Base-by-base conservation (phyloP, 371 early-diverging fungal genomes). In the Mortierella sp. region DNA sequence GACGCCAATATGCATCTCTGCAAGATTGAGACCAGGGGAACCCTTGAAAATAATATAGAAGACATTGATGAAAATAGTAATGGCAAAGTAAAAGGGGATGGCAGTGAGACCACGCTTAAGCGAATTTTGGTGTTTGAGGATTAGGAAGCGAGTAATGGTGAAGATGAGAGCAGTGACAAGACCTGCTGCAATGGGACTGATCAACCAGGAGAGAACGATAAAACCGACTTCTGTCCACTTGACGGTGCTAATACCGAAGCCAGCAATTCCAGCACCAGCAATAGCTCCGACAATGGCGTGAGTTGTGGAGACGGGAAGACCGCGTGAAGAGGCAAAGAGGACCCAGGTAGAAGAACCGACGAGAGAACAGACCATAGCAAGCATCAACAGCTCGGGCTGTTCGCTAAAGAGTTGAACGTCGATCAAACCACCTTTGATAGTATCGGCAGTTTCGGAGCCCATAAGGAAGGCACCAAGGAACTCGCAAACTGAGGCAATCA, bases 391-490 rank as follows among this genome's bases (percentile, higher is more conserved):
- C 63, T 91, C 94, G 2, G 95, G 95, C 59, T 87, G 85, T 0
- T 72, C 62, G 4, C 55, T 76, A 76, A 93, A 95, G 13, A 68
- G 57, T 2, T 79, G 68, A 23, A 89, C 77, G 1, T 86, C 80
- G 53, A 95, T 86, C 68, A 95, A 91, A 12, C 90, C 89, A 59
- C 90, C 89, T 70, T 90, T 90, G 85, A 96, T 93, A 13, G 95
- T 95, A 45, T 91, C 93, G 17, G 95, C 85, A 3, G 92, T 93
- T 8, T 82, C 69, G 12, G 92, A 85, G 54, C 96, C 96, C 37
- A 96, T 87, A n/a, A 94, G 85, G n/a, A 94, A 84, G 0, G 96
- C 95, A 67, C 96, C 96, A 6, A 89, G 72, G 67, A 94, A 92
- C 80, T 96, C 96, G n/a, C 95, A 93, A 62, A 95, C 63, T 61